A percentile compares a stretch with the other conserved stretches of the same genome.
Conservation (phyloP, 2,329 filamentous ascomycete genomes). For the Fragosphaeria purpurea region DNA sequence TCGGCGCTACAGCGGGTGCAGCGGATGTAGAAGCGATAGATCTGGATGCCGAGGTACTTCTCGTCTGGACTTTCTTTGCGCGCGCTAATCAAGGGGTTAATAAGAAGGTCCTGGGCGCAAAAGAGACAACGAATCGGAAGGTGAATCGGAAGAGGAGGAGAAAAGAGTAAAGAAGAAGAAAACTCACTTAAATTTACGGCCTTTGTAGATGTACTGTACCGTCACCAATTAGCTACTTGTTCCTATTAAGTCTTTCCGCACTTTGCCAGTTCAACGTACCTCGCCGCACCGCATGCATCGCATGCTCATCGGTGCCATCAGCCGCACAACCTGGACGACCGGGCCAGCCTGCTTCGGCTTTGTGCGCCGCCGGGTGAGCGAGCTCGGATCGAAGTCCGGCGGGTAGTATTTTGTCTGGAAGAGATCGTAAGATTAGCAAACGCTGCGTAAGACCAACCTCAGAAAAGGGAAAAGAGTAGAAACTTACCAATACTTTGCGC, state of each 20-base stretch:
- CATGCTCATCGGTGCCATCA: conserved; percentile 85
- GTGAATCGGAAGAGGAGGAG: background rate
- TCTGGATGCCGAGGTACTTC: conserved; percentile 78
- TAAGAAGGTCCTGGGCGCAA: background rate
- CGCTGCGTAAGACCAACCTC: background rate
- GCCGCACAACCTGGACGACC: conserved; percentile 72
- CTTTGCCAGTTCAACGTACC: background rate
- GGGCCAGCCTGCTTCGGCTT: conserved; percentile 57
- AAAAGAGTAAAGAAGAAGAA: background rate
- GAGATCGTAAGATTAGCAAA: background rate
- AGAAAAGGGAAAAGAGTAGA: background rate
- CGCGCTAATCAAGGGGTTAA: conserved; percentile 29
- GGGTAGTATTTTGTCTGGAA: conserved; percentile 28
- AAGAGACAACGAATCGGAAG: background rate
- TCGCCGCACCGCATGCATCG: conserved; percentile 42
- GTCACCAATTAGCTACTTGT: no score
- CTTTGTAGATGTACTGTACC: conserved; percentile 27
- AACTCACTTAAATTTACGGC: conserved; percentile 72
- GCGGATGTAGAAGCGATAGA: conserved; percentile 82
- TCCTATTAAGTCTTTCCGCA: background rate
- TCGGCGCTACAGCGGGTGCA: conserved; percentile 80
- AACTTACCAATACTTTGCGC: conserved; percentile 28
- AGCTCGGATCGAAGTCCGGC: conserved; percentile 83
- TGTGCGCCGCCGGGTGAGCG: conserved; percentile 59
- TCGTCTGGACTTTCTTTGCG: conserved; percentile 88